Conservation (phyloP, 106 monocot species). For the Platanthera zijinensis region DNA sequence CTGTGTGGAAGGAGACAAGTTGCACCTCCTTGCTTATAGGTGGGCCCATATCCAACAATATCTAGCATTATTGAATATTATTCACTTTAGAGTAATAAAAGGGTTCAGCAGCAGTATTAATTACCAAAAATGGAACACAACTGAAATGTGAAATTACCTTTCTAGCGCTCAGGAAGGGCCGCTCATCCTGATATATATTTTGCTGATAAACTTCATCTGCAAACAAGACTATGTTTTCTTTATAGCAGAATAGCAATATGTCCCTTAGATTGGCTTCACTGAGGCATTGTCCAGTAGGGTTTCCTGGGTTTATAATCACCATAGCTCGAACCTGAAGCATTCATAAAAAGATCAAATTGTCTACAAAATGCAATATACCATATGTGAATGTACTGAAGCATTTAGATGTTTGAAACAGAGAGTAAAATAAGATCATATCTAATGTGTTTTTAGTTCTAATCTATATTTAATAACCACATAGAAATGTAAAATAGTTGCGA, state of each 20-base stretch:
- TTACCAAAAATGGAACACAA: background rate
- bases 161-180: constrained; percentile 90
- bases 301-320: constrained; percentile 99
- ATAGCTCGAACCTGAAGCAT: constrained; percentile 72
- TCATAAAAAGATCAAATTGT: constrained; percentile 1
- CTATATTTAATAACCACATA: background rate
- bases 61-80: constrained; percentile 29
- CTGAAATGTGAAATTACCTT: constrained; percentile 48
- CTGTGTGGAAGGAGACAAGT: constrained; percentile 96
- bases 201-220: constrained; percentile 99
- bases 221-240: constrained; percentile 75
- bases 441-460: background rate
- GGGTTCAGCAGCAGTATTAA: background rate
- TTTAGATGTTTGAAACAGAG: background rate
- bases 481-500: background rate
- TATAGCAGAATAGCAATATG: constrained; percentile 64
- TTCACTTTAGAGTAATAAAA: constrained; percentile 1
- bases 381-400: background rate
- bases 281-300: constrained; percentile 97
- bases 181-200: constrained; percentile 92
- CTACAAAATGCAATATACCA: background rate
- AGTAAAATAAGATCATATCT: background rate
- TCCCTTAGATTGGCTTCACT: constrained; percentile 70
- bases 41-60: constrained; percentile 82
- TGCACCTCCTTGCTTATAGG: constrained; percentile 87